A percentile compares a stretch with the other conserved stretches of the same genome.
Conservation (phyloP, 129 eudicot species). For the Heracleum sosnowskyi region DNA sequence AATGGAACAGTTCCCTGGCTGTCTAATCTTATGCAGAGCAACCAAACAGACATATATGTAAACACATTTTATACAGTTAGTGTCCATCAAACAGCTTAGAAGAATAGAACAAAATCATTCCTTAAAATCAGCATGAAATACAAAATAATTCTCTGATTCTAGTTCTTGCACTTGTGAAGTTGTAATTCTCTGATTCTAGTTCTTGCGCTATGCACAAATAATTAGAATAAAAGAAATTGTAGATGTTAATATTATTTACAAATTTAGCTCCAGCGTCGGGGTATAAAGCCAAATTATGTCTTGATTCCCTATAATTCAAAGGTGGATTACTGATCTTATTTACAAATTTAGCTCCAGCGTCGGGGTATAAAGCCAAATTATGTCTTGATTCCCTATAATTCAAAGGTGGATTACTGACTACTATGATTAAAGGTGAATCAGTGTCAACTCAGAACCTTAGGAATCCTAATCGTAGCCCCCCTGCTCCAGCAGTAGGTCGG, state of each 20-base stretch:
- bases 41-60: too few relatives aligned
- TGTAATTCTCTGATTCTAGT: not conserved
- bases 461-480: not conserved
- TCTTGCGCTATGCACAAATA: not conserved
- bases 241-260: too few relatives aligned
- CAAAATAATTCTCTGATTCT: not conserved
- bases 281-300: not conserved
- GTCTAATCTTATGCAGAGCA: not conserved
- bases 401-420: not conserved
- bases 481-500: not conserved
- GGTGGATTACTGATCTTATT: not conserved
- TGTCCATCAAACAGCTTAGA: not conserved
- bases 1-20: not conserved
- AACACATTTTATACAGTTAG: too few relatives aligned
- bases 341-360: not conserved
- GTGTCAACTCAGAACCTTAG: not conserved
- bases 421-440: not conserved
- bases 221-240: too few relatives aligned
- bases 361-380: not conserved
- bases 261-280: not conserved
- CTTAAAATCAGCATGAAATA: too few relatives aligned
- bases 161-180: not conserved
- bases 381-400: not conserved
- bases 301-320: too few relatives aligned
- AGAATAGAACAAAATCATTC: not conserved